A percentile compares a stretch with the other conserved stretches of the same genome.
These are phyloP conservation scores for Metschnikowia continentalis DNA, from an alignment of 805 yeast genomes.

Conservation along the genomic window DNA sequence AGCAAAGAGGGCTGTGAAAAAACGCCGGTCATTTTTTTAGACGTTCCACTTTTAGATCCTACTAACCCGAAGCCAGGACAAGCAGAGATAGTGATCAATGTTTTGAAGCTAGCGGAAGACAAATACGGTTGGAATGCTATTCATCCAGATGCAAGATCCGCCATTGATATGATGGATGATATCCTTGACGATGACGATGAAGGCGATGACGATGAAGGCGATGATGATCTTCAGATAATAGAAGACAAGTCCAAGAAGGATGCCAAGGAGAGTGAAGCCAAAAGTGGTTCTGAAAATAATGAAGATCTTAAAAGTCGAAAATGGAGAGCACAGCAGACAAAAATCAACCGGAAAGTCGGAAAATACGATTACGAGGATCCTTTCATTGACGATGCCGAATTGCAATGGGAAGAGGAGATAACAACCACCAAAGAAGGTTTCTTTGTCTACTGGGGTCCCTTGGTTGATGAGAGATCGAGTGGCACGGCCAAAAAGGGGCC, in stretches of 20 bases:
- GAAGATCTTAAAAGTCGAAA: conserved; percentile 42
- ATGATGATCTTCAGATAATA: conserved; percentile 33
- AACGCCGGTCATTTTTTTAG: conserved; percentile 50
- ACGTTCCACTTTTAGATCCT: conserved; percentile 48
- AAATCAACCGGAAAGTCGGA: conserved; percentile 72
- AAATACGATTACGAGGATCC: conserved; percentile 93
- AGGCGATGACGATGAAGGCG: conserved; percentile 45
- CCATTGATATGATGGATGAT: conserved; percentile 50
- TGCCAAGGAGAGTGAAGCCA: conserved; percentile 23
- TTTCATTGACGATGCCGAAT: conserved; percentile 91
- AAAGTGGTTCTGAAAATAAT: conserved; percentile 42
- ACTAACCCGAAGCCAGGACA: conserved; percentile 52
- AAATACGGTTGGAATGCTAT: conserved; percentile 76
- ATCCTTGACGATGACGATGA: conserved; percentile 47
- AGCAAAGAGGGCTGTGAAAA: conserved; percentile 12
- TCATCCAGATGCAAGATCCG: conserved; percentile 62
- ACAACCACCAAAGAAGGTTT: conserved; percentile 93
- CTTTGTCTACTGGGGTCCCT: conserved; percentile 90
- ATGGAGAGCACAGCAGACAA: conserved; percentile 40
- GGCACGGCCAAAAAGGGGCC: conserved; percentile 23
- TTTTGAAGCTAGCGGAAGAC: conserved; percentile 70
- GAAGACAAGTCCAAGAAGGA: conserved; percentile 11
- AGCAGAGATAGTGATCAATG: conserved; percentile 65
- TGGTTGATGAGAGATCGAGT: conserved; percentile 50
- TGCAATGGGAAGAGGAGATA: conserved; percentile 88